Conservation (phyloP, 768 basidiomycete species). For the Tulasnella sp. region DNA sequence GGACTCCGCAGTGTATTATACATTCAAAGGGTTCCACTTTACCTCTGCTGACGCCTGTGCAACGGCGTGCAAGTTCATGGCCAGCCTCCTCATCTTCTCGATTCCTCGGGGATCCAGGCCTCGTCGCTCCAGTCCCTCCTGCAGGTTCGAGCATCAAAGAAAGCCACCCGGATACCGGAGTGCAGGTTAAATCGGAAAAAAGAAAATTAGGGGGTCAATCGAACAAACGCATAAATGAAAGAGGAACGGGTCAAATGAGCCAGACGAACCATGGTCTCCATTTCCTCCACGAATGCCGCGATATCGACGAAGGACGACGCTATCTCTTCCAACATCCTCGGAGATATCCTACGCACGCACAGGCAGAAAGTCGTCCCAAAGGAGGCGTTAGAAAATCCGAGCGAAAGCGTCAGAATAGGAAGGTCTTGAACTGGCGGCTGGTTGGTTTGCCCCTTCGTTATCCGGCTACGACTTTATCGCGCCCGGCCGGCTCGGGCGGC, state of each 20-base stretch:
- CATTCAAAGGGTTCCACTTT: background rate
- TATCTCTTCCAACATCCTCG: constrained; percentile 29
- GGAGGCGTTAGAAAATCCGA: background rate
- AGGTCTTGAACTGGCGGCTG: background rate
- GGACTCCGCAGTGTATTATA: background rate
- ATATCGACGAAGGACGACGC: constrained; percentile 29
- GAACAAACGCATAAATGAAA: background rate
- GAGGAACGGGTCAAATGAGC: background rate
- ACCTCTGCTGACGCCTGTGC: constrained; percentile 7
- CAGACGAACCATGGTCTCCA: constrained; percentile 29
- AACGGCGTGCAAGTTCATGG: constrained; percentile 28
- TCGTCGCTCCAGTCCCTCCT: constrained; percentile 30
- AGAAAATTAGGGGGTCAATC: background rate
- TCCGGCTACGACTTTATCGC: background rate
- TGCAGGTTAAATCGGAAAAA: background rate
- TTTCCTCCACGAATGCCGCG: constrained; percentile 32
- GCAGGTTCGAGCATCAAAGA: background rate
- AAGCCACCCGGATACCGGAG: background rate
- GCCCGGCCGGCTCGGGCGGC: background rate
- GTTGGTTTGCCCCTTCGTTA: background rate
- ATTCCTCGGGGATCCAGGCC: constrained; percentile 30
- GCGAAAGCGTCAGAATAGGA: constrained; percentile 7
- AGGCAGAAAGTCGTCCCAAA: background rate
- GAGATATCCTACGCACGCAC: constrained; percentile 5
- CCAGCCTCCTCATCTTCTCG: constrained; percentile 31